Conservation (phyloP, 805 yeast genomes). For the Starmerella floricola region DNA sequence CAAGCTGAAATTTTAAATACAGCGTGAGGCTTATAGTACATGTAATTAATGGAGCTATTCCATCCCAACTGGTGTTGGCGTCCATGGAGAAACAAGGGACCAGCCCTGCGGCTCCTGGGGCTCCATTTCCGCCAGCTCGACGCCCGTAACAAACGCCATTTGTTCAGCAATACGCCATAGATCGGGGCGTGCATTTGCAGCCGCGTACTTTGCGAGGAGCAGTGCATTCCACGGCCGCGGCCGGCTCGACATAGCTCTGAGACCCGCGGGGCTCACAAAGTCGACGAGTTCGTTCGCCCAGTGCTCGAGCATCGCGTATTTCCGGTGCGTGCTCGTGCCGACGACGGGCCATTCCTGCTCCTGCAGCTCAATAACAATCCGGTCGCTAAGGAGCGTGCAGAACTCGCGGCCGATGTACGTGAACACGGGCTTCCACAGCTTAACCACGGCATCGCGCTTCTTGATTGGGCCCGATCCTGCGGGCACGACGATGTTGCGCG, state of each 20-base stretch:
- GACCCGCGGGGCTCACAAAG: background rate
- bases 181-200: background rate
- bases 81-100: no score
- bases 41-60: no score
- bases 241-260: background rate
- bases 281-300: constrained; percentile 20
- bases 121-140: constrained; percentile 1
- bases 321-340: constrained; percentile 2
- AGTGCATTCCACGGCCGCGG: constrained; percentile 25
- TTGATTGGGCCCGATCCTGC: constrained; percentile 5
- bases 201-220: constrained; percentile 17
- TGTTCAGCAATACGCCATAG: constrained; percentile 12
- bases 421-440: constrained; percentile 21
- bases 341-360: constrained; percentile 19
- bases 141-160: constrained; percentile 20
- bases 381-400: constrained; percentile 3
- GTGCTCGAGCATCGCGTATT: constrained; percentile 7
- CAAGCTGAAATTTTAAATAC: no score
- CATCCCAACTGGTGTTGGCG: no score
- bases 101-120: no score
- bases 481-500: constrained; percentile 20
- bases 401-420: constrained; percentile 9
- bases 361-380: constrained; percentile 5
- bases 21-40: no score
- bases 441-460: constrained; percentile 8